phyloP scores from a whole-genome alignment of 495 filamentous ascomycete species.

The Bacidia gigantensis region DNA sequence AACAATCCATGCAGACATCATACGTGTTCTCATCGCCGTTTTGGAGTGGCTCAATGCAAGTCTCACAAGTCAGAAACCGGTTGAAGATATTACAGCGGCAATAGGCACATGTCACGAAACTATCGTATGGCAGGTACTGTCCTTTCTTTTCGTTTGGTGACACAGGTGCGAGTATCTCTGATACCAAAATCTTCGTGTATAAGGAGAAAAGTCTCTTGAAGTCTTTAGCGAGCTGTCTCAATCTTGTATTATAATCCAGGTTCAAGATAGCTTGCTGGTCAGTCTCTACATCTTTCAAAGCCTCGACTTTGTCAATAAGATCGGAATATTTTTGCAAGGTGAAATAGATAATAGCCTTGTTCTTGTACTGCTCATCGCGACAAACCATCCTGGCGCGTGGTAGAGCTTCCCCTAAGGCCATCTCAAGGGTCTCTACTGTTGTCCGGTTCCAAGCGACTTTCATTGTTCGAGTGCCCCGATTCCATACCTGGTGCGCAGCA shows the following conservation, averaged over 20 bases:
- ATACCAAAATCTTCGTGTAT: constrained; percentile 62
- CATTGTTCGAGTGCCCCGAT: constrained; percentile 84
- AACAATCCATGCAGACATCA: constrained; percentile 96
- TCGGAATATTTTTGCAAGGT: constrained; percentile 63
- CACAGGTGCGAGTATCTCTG: constrained; percentile 66
- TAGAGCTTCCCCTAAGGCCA: constrained; percentile 74
- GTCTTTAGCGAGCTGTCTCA: constrained; percentile 56
- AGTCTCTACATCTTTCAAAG: constrained; percentile 32
- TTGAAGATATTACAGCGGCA: constrained; percentile 97
- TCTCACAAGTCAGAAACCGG: constrained; percentile 80
- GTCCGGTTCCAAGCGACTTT: constrained; percentile 98
- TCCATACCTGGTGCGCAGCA: constrained; percentile 98
- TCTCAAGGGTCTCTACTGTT: constrained; percentile 74
- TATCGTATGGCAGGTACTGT: constrained; percentile 64
- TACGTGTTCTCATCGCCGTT: constrained; percentile 63
- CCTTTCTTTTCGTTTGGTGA: constrained; percentile 45
- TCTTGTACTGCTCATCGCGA: constrained; percentile 98
- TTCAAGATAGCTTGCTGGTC: constrained; percentile 18
- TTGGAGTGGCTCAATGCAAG: constrained; percentile 45
- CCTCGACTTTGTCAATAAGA: constrained; percentile 36
- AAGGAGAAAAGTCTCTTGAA: constrained; percentile 66
- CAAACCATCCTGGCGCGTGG: constrained; percentile 82
- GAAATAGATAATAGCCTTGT: constrained; percentile 86
- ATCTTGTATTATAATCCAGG: constrained; percentile 31
- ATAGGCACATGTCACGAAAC: constrained; percentile 87